Evolutionary conservation across 225 moss, liverwort and hornwort genomes (phyloP).

Genomic region (Rhytidiadelphus loreus): DNA sequence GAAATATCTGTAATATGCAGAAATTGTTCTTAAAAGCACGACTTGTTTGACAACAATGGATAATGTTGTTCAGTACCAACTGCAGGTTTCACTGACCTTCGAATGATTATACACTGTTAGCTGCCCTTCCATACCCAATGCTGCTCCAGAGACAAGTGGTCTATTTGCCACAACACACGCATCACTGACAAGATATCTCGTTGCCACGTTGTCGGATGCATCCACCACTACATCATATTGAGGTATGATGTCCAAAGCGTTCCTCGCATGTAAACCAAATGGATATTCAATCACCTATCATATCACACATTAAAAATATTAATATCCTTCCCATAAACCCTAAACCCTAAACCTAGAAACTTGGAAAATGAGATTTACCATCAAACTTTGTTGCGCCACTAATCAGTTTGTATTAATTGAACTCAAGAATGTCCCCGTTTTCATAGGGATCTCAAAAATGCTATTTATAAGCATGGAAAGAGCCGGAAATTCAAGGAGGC

Average conservation of each 20-base stretch:
- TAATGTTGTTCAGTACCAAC: not conserved
- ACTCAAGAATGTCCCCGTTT: not conserved
- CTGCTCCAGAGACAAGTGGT: constrained; percentile 96
- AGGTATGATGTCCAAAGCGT: constrained; percentile 68
- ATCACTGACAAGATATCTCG: constrained; percentile 85
- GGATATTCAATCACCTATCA: constrained; percentile 50
- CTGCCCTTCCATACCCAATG: constrained; percentile 89
- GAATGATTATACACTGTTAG: constrained; percentile 50
- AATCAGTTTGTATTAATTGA: not conserved
- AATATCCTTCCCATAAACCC: not conserved
- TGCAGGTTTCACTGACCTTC: constrained; percentile 1
- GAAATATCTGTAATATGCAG: not conserved
- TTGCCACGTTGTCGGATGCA: constrained; percentile 92
- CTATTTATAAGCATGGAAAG: not conserved
- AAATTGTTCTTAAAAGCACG: not conserved
- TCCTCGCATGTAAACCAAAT: constrained; percentile 50
- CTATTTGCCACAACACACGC: constrained; percentile 62
- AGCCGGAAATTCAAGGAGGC: not conserved
- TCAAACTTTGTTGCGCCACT: not conserved
- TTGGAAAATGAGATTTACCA: not conserved
- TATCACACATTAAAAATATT: not conserved
- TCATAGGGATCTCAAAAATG: not conserved
- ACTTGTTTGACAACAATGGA: not conserved
- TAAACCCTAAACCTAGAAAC: not conserved
- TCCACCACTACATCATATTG: constrained; percentile 81